Evolutionary conservation across 306 rosid genomes (phyloP), one percentile per base, ranked within the genome.

Genomic region (Cicer arietinum): DNA sequence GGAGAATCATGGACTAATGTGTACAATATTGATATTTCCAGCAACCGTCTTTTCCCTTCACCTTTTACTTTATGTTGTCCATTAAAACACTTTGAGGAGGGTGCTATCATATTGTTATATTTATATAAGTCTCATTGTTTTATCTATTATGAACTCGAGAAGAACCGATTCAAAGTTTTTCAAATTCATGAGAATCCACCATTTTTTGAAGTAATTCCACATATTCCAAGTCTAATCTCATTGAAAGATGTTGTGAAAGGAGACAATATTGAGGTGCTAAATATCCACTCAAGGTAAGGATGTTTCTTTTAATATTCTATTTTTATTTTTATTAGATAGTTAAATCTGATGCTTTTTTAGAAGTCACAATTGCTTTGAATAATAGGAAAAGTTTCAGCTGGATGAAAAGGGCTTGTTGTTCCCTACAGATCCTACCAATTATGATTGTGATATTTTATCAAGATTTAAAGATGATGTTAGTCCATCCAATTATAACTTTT

Each of bases 1-100:
- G 51, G 35, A 58, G 81, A 67, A 16, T 77, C 76, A n/a, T 73
- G 77, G 77, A 22, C 58, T 30, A 25, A 25, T 16, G 46, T 59
- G 57, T 67, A 9, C 46, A 14, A 1, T 13, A 25, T 66, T 42
- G 20, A 22, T 20, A 2, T 6, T 40, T 1, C 4, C 2, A 9
- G 1, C 10, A 6, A 46, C 1, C 0, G 0, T 13, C 0, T 2
- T 4, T 20, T 0, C 22, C 2, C 1, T 8, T 3, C 2, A 4
- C n/a, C 0, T 4, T 12, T 1, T 51, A 10, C 37, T n/a, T 35
- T n/a, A 2, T 69, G 20, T 69, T 35, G 25, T 14, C 47, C 61
- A 3, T 4, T 50, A 69, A 37, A 69, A 51, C 14, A 51, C 46
- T 50, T n/a, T 13, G 3, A 46, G 6, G 16, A 22, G 6, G 37